Evolutionary conservation across 192 early-diverging fungal genomes (phyloP).

Genomic region (Hyaloraphidium curvatum): DNA sequence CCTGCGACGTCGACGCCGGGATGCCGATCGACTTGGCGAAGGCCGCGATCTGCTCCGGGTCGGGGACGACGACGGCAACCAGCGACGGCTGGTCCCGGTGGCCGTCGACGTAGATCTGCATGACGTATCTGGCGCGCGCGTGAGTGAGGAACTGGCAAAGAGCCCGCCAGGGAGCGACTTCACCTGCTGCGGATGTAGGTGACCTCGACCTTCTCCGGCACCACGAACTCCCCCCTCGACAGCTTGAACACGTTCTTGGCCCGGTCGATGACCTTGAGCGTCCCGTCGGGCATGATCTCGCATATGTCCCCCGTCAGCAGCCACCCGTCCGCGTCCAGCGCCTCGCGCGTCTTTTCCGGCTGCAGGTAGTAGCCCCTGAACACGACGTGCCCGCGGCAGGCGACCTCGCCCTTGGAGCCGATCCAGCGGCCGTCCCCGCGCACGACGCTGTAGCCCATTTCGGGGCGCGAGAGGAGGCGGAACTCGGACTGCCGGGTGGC

Average conservation of each 20-base stretch:
- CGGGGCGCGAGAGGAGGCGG: no score
- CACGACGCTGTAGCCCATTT: no score
- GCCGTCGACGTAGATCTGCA: conserved; percentile 59
- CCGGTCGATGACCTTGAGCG: conserved; percentile 28
- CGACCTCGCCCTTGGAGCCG: conserved; percentile 53
- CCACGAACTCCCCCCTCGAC: conserved; percentile 49
- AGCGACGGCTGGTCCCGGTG: conserved; percentile 48
- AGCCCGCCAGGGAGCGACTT: no score
- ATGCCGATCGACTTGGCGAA: no score
- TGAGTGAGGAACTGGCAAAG: no score
- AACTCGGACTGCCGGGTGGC: no score
- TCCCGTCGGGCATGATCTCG: conserved; percentile 19
- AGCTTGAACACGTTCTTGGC: conserved; percentile 31
- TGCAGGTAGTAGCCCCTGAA: conserved; percentile 45
- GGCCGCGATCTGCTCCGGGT: conserved; percentile 28
- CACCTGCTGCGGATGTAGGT: no score
- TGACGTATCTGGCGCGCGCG: conserved; percentile 39
- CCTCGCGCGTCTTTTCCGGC: conserved; percentile 24
- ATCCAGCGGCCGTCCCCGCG: no score
- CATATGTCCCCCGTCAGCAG: conserved; percentile 40
- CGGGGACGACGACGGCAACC: conserved; percentile 59
- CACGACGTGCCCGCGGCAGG: conserved; percentile 54
- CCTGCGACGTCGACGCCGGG: no score
- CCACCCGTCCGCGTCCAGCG: conserved; percentile 63
- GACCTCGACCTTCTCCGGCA: conserved; percentile 72